Base-by-base conservation (phyloP, 768 basidiomycete species). In the Collybia nuda region DNA sequence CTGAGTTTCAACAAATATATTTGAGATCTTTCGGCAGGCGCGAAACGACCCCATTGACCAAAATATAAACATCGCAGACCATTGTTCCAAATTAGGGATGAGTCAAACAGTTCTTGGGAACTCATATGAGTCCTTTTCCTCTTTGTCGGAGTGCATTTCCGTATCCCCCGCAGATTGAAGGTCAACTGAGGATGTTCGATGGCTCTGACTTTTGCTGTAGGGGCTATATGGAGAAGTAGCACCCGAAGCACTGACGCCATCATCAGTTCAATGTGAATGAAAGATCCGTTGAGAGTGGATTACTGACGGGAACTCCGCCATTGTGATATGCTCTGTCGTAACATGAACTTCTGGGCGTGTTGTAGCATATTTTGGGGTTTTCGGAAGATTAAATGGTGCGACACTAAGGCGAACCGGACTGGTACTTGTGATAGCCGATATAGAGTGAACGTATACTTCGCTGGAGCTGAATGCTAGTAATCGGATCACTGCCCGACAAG, bases 401-500 rank as follows among this genome's bases (percentile, higher is more conserved):
- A 59, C 62, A 55, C 64, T 67, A 23, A 67, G 67, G 19, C 70
- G 67, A 43, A 64, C 58, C 18, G 65, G 59, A 49, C 66, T 67
- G 39, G 61, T 66, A 19, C 62, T 65, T n/a, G 65, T 57, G 35
- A 73, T 65, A 11, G 65, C 70, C 22, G 73, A 68, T 44, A 76
- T 66, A 1, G 80, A 77, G 56, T 79, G 75, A 7, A 79, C 61
- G 52, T 77, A 78, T 18, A 74, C 66, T 22, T 79, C 74, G 48
- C 58, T 67, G 38, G 69, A 60, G 55, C 69, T 77, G 56, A 80
- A 84, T 46, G 84, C 82, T 32, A 80, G 75, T 19, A 88, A 70
- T 52, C 84, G 76, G 62, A 86, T 84, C 40, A 88, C 86, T 23
- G 83, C 79, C 39, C 86, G 79, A 62, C 84, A 84, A 23, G 86